Evolutionary conservation across 2,329 filamentous ascomycete genomes (phyloP).

Genomic region (Botrytis medusae): DNA sequence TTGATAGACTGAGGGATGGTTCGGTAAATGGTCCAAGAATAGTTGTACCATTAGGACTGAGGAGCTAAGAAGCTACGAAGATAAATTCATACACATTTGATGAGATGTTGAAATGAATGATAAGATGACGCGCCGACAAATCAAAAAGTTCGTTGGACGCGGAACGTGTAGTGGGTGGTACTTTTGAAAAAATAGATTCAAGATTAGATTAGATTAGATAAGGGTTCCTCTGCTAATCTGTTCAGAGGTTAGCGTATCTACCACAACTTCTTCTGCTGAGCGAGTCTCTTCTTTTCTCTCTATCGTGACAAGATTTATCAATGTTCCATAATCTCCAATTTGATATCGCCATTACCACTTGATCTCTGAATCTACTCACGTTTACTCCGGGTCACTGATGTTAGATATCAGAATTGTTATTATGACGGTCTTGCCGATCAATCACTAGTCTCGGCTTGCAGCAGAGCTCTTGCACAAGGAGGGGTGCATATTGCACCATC

Average conservation of each 20-base stretch:
- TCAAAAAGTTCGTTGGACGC: not conserved
- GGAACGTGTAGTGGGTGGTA: not conserved
- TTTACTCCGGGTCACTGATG: not conserved
- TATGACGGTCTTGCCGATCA: conserved; percentile 2
- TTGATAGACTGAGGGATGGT: conserved; percentile 65
- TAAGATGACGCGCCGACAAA: not conserved
- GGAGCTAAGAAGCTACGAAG: not conserved
- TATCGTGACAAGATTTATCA: not conserved
- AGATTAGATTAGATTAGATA: conserved; percentile 4
- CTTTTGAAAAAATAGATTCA: not conserved
- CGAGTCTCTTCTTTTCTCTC: not conserved
- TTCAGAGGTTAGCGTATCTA: not conserved
- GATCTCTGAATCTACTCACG: not conserved
- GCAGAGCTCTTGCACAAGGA: conserved; percentile 14
- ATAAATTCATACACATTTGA: not conserved
- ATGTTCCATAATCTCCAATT: not conserved
- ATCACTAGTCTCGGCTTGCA: not conserved
- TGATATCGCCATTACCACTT: not conserved
- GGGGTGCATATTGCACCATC: conserved; percentile 21
- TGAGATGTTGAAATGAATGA: not conserved
- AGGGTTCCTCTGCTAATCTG: not conserved
- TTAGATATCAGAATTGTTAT: not conserved
- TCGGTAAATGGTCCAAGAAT: conserved; percentile 67
- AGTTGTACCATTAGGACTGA: conserved; percentile 49
- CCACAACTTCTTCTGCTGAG: not conserved